A percentile compares a stretch with the other conserved stretches of the same genome.
Conservation (phyloP, 352 stramenopile species). For the Nothophytophthora sp. region DNA sequence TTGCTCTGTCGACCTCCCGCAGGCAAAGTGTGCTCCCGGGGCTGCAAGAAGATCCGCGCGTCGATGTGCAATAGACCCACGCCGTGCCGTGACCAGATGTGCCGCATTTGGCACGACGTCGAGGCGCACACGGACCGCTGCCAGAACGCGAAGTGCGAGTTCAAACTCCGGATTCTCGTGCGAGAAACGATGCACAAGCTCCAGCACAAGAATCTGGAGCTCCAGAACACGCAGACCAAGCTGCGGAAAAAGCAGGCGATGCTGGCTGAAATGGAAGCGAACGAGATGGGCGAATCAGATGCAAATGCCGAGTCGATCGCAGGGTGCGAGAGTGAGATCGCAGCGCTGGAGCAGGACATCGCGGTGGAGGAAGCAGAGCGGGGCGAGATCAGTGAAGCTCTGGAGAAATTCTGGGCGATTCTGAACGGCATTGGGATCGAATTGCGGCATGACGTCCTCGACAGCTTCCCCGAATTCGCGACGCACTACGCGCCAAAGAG, state of each 20-base stretch:
- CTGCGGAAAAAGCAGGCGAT: constrained; percentile 38
- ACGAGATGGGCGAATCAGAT: constrained; percentile 33
- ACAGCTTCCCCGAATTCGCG: constrained; percentile 49
- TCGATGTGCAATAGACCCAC: constrained; percentile 46
- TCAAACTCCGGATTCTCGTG: constrained; percentile 51
- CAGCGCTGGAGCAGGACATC: constrained; percentile 64
- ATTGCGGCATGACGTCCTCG: constrained; percentile 43
- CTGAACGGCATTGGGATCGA: constrained; percentile 45
- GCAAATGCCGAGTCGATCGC: constrained; percentile 15
- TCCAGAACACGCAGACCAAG: constrained; percentile 30
- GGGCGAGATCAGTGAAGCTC: constrained; percentile 14
- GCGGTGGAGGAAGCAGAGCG: constrained; percentile 45
- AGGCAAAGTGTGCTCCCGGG: constrained; percentile 32
- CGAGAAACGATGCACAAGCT: constrained; percentile 62
- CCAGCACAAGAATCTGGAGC: constrained; percentile 37
- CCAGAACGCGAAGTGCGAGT: constrained; percentile 48
- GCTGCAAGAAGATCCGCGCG: constrained; percentile 42
- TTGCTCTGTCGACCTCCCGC: constrained; percentile 45
- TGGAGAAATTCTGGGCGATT: constrained; percentile 22
- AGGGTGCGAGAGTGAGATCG: constrained; percentile 51
- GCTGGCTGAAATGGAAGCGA: constrained; percentile 32
- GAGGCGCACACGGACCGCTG: constrained; percentile 51
- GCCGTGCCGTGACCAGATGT: constrained; percentile 46
- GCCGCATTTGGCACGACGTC: constrained; percentile 55
- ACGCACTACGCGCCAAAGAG: constrained; percentile 40